phyloP scores from a whole-genome alignment of 352 stramenopile species.

The Pythium folliculosum region DNA sequence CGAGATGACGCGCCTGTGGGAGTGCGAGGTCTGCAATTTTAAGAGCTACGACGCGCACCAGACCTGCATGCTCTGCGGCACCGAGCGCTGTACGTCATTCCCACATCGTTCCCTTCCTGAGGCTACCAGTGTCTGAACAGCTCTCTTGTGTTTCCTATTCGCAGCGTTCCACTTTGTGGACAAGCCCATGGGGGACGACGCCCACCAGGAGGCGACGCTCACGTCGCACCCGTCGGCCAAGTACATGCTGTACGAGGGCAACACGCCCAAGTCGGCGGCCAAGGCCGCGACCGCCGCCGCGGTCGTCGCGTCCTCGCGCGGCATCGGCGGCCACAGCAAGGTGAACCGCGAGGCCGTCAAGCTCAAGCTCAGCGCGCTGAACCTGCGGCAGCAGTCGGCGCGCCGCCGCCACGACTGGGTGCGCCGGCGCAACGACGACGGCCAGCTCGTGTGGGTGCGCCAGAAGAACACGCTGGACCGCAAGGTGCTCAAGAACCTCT shows the following conservation, averaged over 20 bases:
- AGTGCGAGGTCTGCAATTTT: slow-evolving; percentile 93
- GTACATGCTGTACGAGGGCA: slow-evolving; percentile 73
- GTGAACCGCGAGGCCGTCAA: slow-evolving; percentile 73
- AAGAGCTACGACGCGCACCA: slow-evolving; percentile 89
- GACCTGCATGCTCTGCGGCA: slow-evolving; percentile 90
- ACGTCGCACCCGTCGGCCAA: slow-evolving; percentile 50
- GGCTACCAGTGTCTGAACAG: no score
- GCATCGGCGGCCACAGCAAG: slow-evolving; percentile 30
- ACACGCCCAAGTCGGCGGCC: slow-evolving; percentile 52
- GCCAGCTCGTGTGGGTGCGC: slow-evolving; percentile 81
- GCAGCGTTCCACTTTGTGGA: slow-evolving; percentile 71
- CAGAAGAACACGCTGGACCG: slow-evolving; percentile 80
- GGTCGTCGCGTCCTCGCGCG: slow-evolving; percentile 25
- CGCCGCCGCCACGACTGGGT: slow-evolving; percentile 85
- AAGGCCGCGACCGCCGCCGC: slow-evolving; percentile 42
- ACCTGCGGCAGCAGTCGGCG: slow-evolving; percentile 78
- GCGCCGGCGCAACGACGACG: slow-evolving; percentile 69
- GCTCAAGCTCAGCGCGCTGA: slow-evolving; percentile 77
- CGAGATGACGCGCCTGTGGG: slow-evolving; percentile 85
- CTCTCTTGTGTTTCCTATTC: background rate
- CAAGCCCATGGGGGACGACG: slow-evolving; percentile 44
- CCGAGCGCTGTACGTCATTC: slow-evolving; percentile 53
- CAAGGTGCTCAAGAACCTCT: slow-evolving; percentile 61
- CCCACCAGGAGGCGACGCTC: slow-evolving; percentile 31
- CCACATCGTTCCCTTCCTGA: background rate